Evolutionary conservation across 1,139 yeast genomes (phyloP), one percentile per base, ranked within the genome.

Genomic region (Magnusiomyces magnusii): DNA sequence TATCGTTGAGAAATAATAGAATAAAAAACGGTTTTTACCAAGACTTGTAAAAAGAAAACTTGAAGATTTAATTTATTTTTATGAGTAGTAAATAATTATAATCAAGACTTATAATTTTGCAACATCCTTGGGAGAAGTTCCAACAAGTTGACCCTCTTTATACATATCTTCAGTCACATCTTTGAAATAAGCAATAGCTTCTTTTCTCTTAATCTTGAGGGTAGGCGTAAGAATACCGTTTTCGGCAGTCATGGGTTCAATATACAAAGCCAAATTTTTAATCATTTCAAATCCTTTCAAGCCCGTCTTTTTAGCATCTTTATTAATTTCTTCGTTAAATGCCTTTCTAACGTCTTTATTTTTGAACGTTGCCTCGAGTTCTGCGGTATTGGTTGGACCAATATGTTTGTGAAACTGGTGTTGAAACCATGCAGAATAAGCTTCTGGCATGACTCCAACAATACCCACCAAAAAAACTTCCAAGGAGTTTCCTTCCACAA

Each of bases 171-270:
- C 77, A 59, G 86, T 73, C n/a, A 73, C 75, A 1, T 71, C 66
- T 58, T 74, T 74, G 70, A 83, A 87, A 65, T 74, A 75, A 66
- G 78, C 79, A 44, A 78, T 73, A 13, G 89, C 87, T 51, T 78
- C 74, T 7, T 81, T 79, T 66, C 95, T 77, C 73, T 84, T 86
- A 63, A 86, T 79, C 73, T 87, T 87, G 69, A 87, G 73, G 1
- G 95, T 87, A 52, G 95, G 95, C 2, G 95, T 87, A 51, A 87
- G 73, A 17, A 83, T 81, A 57, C 83, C 85, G 61, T 83, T 81
- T 54, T 81, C 86, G 39, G 82, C 72, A 36, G 79, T 83, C 69
- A 87, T 79, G 1, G 95, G 92, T 63, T 87, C 93, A 56, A 86
- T 69, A 47, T 76, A 83, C 57, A 86, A 75, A 51, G 72, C 71